Conservation (phyloP, 192 early-diverging fungal genomes). For the Mortierella antarctica region DNA sequence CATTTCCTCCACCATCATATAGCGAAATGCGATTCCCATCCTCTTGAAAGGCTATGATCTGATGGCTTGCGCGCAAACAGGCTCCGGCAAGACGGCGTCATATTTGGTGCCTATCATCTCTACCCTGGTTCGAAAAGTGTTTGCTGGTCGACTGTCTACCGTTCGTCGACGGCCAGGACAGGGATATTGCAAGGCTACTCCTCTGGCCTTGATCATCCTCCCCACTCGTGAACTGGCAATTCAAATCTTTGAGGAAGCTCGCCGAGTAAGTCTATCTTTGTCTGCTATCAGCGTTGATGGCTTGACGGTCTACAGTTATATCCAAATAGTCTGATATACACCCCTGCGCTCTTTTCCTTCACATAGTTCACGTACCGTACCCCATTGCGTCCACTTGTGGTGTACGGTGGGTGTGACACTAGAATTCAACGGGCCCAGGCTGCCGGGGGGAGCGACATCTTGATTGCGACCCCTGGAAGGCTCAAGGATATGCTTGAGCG, state of each 20-base stretch:
- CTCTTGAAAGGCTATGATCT: slow-evolving; percentile 73
- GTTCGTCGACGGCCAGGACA: slow-evolving; percentile 39
- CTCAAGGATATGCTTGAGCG: slow-evolving; percentile 92
- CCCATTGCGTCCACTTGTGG: slow-evolving; percentile 66
- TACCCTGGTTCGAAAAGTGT: slow-evolving; percentile 67
- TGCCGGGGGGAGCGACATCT: slow-evolving; percentile 88
- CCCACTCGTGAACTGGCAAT: slow-evolving; percentile 87
- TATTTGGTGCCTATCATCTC: slow-evolving; percentile 83
- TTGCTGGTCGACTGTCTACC: slow-evolving; percentile 23
- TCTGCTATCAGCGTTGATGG: not conserved
- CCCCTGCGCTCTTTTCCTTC: slow-evolving; percentile 24
- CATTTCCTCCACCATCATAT: not conserved
- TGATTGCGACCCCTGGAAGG: slow-evolving; percentile 95
- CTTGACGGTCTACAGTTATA: not conserved
- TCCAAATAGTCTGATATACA: not conserved
- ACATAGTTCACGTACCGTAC: slow-evolving; percentile 25
- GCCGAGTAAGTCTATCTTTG: slow-evolving; percentile 54
- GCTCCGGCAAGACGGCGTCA: slow-evolving; percentile 84
- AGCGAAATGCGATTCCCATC: slow-evolving; percentile 71
- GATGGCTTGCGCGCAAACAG: slow-evolving; percentile 91
- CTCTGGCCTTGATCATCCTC: slow-evolving; percentile 76
- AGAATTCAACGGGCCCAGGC: slow-evolving; percentile 80
- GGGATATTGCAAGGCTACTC: slow-evolving; percentile 61
- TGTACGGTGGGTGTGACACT: slow-evolving; percentile 93
- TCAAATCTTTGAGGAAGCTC: slow-evolving; percentile 85